These are phyloP conservation scores for Tulasnella sp. DNA, from an alignment of 768 basidiomycete genomes.

Conservation along the genomic window DNA sequence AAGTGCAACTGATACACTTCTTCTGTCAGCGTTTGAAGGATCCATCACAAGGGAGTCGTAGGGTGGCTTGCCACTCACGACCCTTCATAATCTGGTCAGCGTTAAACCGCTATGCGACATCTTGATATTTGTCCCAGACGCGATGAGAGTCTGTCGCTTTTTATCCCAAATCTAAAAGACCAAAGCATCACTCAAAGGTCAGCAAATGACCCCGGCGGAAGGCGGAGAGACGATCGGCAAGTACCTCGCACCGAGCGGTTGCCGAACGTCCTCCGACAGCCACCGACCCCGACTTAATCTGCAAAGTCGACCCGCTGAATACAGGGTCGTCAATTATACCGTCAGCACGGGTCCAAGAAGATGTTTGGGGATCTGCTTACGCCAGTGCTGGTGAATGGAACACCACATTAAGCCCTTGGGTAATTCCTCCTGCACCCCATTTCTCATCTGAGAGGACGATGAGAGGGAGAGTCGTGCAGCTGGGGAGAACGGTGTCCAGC, in stretches of 20 bases:
- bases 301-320: constrained; percentile 5
- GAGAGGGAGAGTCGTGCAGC: neutral
- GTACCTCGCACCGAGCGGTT: constrained; percentile 10
- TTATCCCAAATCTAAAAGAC: neutral
- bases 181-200: neutral
- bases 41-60: neutral
- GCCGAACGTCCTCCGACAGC: constrained; percentile 8
- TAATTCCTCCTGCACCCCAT: constrained; percentile 3
- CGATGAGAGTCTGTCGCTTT: neutral
- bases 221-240: neutral
- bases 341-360: neutral
- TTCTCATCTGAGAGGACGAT: constrained; percentile 9
- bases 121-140: constrained; percentile 5
- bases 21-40: neutral
- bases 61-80: neutral
- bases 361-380: neutral
- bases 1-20: neutral
- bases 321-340: neutral
- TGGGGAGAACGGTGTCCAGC: neutral
- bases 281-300: neutral
- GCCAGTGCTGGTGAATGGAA: constrained; percentile 8
- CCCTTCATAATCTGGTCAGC: neutral
- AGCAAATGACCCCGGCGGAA: neutral
- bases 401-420: neutral
- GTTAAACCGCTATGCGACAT: neutral